Evolutionary conservation across 2,329 filamentous ascomycete species (phyloP).

Genomic region (Beauveria sp.): DNA sequence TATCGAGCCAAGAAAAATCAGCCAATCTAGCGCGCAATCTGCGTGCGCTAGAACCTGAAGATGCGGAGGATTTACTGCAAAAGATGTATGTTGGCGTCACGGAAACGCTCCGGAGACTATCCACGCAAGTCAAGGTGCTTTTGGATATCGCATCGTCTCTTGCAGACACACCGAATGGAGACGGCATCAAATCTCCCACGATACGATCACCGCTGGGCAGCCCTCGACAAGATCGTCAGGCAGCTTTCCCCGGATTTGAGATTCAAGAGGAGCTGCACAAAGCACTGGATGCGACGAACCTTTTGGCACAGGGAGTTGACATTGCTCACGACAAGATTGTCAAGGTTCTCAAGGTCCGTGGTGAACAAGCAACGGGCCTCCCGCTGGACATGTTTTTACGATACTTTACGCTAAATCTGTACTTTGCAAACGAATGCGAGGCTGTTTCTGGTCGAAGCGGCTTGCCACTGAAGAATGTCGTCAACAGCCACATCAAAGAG

Average conservation of each 20-base stretch:
- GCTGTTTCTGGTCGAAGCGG: constrained; percentile 74
- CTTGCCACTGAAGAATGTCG: constrained; percentile 65
- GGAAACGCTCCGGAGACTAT: constrained; percentile 76
- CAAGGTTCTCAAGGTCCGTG: constrained; percentile 68
- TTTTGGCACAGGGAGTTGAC: constrained; percentile 74
- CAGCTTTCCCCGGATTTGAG: constrained; percentile 29
- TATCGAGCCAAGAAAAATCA: constrained; percentile 82
- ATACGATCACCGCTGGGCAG: constrained; percentile 46
- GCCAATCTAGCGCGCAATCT: constrained; percentile 81
- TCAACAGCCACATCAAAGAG: constrained; percentile 75
- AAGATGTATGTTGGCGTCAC: constrained; percentile 82
- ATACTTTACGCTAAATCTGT: constrained; percentile 74
- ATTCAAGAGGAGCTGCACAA: constrained; percentile 70
- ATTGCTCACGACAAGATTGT: constrained; percentile 69
- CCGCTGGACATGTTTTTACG: constrained; percentile 65
- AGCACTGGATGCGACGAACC: constrained; percentile 66
- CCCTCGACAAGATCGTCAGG: constrained; percentile 31
- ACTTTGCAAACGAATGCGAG: constrained; percentile 82
- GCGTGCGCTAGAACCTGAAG: constrained; percentile 70
- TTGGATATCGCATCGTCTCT: constrained; percentile 83
- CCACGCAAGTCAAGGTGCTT: constrained; percentile 89
- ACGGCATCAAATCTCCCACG: constrained; percentile 39
- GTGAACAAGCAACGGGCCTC: constrained; percentile 63
- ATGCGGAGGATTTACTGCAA: constrained; percentile 75
- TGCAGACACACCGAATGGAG: constrained; percentile 32